Base-by-base conservation (phyloP, 2,329 filamentous ascomycete species). In the Diaporthe helianthi region DNA sequence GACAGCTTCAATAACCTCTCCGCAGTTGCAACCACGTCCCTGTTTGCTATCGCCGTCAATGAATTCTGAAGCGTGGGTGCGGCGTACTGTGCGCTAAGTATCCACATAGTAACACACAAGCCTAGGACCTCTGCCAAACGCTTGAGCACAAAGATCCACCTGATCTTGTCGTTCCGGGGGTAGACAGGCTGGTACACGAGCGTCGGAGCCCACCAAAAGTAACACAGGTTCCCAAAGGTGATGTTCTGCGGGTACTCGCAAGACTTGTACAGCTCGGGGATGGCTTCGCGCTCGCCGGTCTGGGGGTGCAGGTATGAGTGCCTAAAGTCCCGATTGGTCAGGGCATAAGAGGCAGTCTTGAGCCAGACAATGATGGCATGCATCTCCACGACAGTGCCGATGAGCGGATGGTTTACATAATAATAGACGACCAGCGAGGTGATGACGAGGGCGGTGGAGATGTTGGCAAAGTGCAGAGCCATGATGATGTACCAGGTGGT, bases 171-270 rank as follows among this genome's bases (percentile, higher is more conserved):
- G 7, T 93, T 94, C 52, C 94, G 92, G 24, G 96, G 96, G 79
- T 99, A 99, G 17, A 96, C 93, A 1, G 96, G 96, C 82, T 99
- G 96, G 79, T 99, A 99, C 53, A 98, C 92, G 65, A 99, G 86
- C 0, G 96, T 99, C 0, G 96, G 96, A 0, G 95, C 96, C 90
- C 94, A 95, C 95, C 96, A 98, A 79, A 99, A 99, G 81, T 98
- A 99, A 69, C 88, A 89, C 31, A 99, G 83, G 78, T 98, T 99
- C 63, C 85, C 82, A 74, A 98, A 86, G 3, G 94, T 97, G 79
- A 99, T 93, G 79, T 98, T 99, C 58, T 88, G 81, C 0, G 96
- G 96, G 78, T 99, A 99, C 0, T 95, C 93, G 75, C 94, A 97
- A 66, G 88, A 78, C 15, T 86, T 84, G 82, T 98, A 99, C 29